Evolutionary conservation across 2,329 filamentous ascomycete species (phyloP), one percentile per base, ranked within the genome.

Genomic region (Botrytis fabae): DNA sequence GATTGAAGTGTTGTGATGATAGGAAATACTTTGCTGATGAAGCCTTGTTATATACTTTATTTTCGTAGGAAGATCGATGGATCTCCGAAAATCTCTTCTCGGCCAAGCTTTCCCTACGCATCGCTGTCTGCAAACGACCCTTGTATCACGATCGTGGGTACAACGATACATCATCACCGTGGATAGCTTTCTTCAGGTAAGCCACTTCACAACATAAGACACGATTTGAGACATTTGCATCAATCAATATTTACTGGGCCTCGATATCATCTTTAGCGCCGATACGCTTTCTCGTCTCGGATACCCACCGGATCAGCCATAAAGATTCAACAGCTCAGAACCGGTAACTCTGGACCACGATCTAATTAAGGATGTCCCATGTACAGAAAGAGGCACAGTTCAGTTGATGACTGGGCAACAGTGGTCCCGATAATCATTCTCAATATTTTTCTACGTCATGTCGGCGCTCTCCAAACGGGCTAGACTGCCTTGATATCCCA

Each of bases 1-100:
- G 42, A 62, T 18, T n/a, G 68, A 70, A 46, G 9, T 70, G 40
- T 20, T 69, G 68, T n/a, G 51, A 42, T 70, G 40, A 62, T 46
- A 46, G 54, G 44, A 40, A 61, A 28, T 65, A 64, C n/a, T 71
- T n/a, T 54, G 59, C 18, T 32, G 69, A 51, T 38, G 32, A 51
- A 64, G 59, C 32, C 28, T 32, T 16, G 44, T 71, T 71, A 64
- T 71, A 71, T 71, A 71, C 16, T 51, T 64, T 54, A 59, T 54
- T 18, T 32, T 65, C 28, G 40, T 32, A 66, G 22, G 14, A 20
- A 40, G 7, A 66, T 16, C 9, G 35, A 38, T 16, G 22, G 12
- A 16, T 66, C 20, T 54, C 32, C 32, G n/a, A n/a, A 40, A 66
- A 28, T 25, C 46, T 54, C 54, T 40, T 68, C 46, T 54, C 32